These are phyloP conservation scores for Backusella luteola DNA, from an alignment of 192 early-diverging fungal species.

Conservation along the genomic window DNA sequence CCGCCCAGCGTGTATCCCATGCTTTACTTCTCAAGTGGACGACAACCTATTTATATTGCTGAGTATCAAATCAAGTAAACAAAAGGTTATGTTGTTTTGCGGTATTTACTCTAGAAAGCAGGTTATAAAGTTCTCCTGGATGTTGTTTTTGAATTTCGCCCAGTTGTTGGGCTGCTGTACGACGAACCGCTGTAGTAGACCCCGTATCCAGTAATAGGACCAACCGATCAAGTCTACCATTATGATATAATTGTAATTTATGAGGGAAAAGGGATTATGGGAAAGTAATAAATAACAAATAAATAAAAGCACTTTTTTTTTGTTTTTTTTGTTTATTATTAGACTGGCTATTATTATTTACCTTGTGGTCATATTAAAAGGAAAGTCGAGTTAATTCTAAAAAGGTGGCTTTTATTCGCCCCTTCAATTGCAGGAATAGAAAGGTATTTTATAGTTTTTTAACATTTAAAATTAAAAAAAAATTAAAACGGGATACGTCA, in stretches of 20 bases:
- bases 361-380: slow-evolving; percentile 31
- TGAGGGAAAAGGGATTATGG: neutral
- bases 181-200: slow-evolving; percentile 80
- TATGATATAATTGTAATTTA: neutral
- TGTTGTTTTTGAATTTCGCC: slow-evolving; percentile 94
- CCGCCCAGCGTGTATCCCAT: slow-evolving; percentile 97
- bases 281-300: neutral
- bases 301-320: neutral
- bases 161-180: slow-evolving; percentile 92
- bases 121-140: slow-evolving; percentile 86
- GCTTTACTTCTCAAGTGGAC: slow-evolving; percentile 82
- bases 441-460: slow-evolving; percentile 6
- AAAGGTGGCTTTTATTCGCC: slow-evolving; percentile 16
- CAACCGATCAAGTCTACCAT: slow-evolving; percentile 85
- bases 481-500: neutral
- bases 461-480: slow-evolving; percentile 7
- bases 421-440: slow-evolving; percentile 7
- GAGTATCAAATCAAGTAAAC: neutral
- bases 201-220: slow-evolving; percentile 93
- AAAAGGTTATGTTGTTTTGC: neutral
- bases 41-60: slow-evolving; percentile 56
- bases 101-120: slow-evolving; percentile 69
- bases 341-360: slow-evolving; percentile 1
- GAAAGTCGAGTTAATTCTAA: neutral
- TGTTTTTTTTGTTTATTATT: neutral